Evolutionary conservation across 257 asterid species (phyloP).

Genomic region (Solanum stenotomum): DNA sequence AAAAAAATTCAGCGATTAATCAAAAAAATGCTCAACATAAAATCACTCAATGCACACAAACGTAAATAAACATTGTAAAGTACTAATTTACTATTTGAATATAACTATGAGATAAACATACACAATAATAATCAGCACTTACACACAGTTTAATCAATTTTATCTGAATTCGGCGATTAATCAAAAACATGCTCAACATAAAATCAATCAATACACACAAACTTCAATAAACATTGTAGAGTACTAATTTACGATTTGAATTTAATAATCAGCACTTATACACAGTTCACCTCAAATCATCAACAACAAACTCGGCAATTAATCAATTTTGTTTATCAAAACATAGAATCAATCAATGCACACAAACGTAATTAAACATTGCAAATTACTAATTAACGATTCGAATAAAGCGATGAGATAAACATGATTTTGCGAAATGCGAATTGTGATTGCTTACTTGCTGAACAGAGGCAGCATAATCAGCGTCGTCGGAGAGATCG

Average conservation of each 20-base stretch:
- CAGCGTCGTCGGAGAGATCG: constrained; percentile 3
- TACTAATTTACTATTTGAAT: not conserved
- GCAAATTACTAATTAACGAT: not conserved
- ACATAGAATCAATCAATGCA: not conserved
- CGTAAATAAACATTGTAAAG: not conserved
- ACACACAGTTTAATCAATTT: not conserved
- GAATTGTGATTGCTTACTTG: not conserved
- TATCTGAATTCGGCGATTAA: not conserved
- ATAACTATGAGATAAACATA: not conserved
- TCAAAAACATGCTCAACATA: not conserved
- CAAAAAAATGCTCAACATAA: not conserved
- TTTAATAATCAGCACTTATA: not conserved
- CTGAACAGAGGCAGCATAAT: constrained; percentile 5
- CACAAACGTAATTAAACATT: not conserved
- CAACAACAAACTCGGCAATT: not conserved
- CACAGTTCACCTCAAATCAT: not conserved
- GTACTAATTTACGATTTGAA: not conserved
- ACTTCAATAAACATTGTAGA: not conserved
- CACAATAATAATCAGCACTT: not conserved
- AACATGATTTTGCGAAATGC: not conserved
- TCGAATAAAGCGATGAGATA: not conserved
- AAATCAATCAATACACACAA: not conserved
- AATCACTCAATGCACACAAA: not conserved
- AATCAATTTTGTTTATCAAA: not conserved
- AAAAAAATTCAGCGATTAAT: not conserved